A percentile compares a stretch with the other conserved stretches of the same genome.
These are phyloP conservation scores for Leccinum griseonigrum DNA, from an alignment of 1,284 basidiomycete genomes.

Conservation along the genomic window DNA sequence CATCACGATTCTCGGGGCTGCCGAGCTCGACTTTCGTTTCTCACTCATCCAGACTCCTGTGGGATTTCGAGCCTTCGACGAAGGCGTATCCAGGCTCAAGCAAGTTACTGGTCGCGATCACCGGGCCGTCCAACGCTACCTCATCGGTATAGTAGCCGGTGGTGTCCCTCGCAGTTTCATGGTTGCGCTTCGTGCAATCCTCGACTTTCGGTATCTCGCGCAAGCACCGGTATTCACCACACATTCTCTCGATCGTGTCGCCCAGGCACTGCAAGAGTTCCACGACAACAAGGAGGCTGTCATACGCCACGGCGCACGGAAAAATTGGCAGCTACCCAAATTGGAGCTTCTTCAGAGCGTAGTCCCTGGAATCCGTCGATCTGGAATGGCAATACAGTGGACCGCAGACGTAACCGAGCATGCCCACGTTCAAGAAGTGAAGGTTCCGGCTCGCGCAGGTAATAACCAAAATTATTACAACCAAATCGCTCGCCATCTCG, in stretches of 20 bases:
- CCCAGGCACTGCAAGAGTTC: conserved; percentile 5
- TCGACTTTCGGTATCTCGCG: conserved; percentile 3
- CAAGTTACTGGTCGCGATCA: background rate
- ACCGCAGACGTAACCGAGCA: conserved; percentile 4
- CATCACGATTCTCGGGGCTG: conserved; percentile 1
- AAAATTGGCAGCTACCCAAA: background rate
- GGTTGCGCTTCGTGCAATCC: background rate
- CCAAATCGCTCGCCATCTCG: background rate
- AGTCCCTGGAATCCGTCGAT: background rate
- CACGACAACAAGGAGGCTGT: conserved; percentile 6
- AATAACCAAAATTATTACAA: conserved; percentile 6
- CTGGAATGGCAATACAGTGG: conserved; percentile 7
- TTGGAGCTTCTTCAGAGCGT: background rate
- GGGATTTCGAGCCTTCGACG: conserved; percentile 1
- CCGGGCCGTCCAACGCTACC: background rate
- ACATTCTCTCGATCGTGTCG: background rate
- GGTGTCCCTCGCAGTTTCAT: conserved; percentile 3
- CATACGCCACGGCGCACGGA: background rate
- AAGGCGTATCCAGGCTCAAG: conserved; percentile 7
- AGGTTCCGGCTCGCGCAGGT: background rate
- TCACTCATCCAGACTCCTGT: conserved; percentile 5
- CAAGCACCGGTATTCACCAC: conserved; percentile 6
- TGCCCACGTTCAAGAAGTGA: conserved; percentile 7
- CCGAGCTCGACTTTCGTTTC: conserved; percentile 8
- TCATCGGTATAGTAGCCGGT: conserved; percentile 2